These are phyloP conservation scores for Russula ochroleuca DNA, from an alignment of 768 basidiomycete species.

Conservation along the genomic window DNA sequence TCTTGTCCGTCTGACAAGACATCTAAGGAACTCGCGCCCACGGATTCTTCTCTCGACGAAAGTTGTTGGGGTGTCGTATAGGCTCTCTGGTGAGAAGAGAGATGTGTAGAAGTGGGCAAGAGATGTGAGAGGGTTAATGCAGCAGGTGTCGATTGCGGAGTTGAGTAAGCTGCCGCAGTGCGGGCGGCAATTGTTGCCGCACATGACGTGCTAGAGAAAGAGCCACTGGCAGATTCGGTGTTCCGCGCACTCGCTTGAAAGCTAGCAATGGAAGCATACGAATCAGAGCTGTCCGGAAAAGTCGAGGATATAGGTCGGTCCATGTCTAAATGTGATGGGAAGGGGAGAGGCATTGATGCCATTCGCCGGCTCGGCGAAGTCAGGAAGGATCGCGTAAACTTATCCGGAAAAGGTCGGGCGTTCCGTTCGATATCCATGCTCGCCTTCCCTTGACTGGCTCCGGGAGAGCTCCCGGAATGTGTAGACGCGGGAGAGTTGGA, in stretches of 20 bases:
- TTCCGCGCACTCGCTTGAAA: not conserved
- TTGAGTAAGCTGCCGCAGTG: not conserved
- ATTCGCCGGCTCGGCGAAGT: slow-evolving; percentile 8
- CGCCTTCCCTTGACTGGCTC: slow-evolving; percentile 19
- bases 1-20: not conserved
- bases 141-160: slow-evolving; percentile 6
- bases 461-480: slow-evolving; percentile 22
- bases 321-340: slow-evolving; percentile 2
- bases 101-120: not conserved
- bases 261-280: not conserved
- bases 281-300: not conserved
- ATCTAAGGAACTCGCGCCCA: not conserved
- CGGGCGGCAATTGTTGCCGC: slow-evolving; percentile 6
- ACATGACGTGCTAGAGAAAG: slow-evolving; percentile 1
- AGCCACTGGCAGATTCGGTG: not conserved
- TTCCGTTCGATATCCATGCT: slow-evolving; percentile 13
- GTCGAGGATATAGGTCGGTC: not conserved
- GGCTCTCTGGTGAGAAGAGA: not conserved
- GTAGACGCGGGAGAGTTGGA: slow-evolving; percentile 8
- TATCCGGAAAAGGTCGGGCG: slow-evolving; percentile 7
- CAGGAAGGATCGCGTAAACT: slow-evolving; percentile 4
- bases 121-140: not conserved
- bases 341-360: not conserved
- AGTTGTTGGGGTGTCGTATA: not conserved
- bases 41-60: not conserved